Evolutionary conservation across 2,329 filamentous ascomycete genomes (phyloP).

Genomic region (Calonectria naviculata): DNA sequence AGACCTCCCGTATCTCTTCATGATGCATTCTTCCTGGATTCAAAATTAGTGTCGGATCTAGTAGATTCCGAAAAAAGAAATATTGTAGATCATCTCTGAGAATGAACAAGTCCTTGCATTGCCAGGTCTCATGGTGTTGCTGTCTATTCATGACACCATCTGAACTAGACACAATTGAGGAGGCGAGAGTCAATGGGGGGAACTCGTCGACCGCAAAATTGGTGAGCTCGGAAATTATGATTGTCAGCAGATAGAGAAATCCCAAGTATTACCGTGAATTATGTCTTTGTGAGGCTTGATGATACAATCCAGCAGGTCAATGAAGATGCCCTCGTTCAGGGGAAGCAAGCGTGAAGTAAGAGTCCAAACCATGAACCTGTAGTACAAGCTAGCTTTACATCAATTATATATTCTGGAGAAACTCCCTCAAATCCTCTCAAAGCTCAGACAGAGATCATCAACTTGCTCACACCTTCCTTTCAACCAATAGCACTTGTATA

Average conservation of each 20-base stretch:
- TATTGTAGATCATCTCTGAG: slow-evolving; percentile 22
- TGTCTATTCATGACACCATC: slow-evolving; percentile 27
- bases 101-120: neutral
- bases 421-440: slow-evolving; percentile 37
- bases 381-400: neutral
- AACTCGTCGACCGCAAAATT: neutral
- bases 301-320: slow-evolving; percentile 25
- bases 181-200: slow-evolving; percentile 7
- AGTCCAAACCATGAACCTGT: neutral
- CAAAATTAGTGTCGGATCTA: neutral
- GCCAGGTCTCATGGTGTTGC: neutral
- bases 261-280: slow-evolving; percentile 13
- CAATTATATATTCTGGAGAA: slow-evolving; percentile 30
- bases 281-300: slow-evolving; percentile 35
- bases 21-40: slow-evolving; percentile 6
- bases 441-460: slow-evolving; percentile 26
- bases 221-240: slow-evolving; percentile 30
- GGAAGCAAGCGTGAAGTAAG: neutral
- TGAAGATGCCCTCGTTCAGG: neutral
- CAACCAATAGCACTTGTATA: neutral
- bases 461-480: slow-evolving; percentile 27
- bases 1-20: neutral
- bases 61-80: neutral
- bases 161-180: slow-evolving; percentile 25
- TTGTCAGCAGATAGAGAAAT: slow-evolving; percentile 1